Base-by-base conservation (phyloP, 2,329 filamentous ascomycete species). In the Periconia sp. region DNA sequence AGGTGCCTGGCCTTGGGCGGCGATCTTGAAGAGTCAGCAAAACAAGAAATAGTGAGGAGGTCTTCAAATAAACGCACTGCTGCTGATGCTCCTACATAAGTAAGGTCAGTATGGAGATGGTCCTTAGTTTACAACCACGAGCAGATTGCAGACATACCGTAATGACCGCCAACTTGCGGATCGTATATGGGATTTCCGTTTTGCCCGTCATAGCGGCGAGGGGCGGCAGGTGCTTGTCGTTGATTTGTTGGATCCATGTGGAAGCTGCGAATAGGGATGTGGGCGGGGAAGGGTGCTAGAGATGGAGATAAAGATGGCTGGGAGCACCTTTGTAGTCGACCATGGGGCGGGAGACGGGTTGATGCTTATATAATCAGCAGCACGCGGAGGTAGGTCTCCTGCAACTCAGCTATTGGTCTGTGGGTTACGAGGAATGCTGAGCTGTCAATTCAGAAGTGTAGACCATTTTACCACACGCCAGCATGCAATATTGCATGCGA, bases 1-100 rank as follows among this genome's bases (percentile, higher is more conserved):
- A n/a, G 92, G 92, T 45, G 91, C 91, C 74, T 91, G 94, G 53
- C 92, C 92, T 77, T 91, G 88, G 43, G 88, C 86, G 46, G 92
- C 91, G 63, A 97, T 88, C 90, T 94, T 74, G 69, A 79, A 63
- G 62, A 69, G 61, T 74, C 66, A 73, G 69, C 56, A 56, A 49
- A 27, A 27, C 3, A 47, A 51, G 54, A 31, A 17, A 54, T 33
- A 11, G 43, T 45, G 42, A 17, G 53, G 55, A 56, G 54, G 54
- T 27, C 63, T 58, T 63, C 61, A 27, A 27, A 27, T 37, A 33
- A 15, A 81, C 83, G 66, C 85, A 89, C 87, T 73, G 83, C 77
- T 66, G 85, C 85, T 66, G 86, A 88, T 61, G 87, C 87, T 70
- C 86, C 86, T 89, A 55, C 23, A 30, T 8, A n/a, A 37, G 15